Base-by-base conservation (phyloP, 176 grass and related monocot genomes). In the Phragmites australis region DNA sequence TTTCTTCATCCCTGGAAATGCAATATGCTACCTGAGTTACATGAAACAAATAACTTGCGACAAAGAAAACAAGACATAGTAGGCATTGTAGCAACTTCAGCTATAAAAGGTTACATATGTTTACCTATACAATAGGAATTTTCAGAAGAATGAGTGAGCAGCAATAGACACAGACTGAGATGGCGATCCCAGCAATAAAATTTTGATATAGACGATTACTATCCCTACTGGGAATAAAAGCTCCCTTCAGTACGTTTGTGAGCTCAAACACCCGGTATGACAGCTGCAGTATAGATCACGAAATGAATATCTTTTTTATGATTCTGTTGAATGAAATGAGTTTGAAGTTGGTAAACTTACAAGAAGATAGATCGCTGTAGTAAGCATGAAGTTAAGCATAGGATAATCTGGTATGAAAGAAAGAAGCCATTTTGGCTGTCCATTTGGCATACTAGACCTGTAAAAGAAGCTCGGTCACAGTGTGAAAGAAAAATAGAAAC, bases 361-460 rank as follows among this genome's bases (percentile, higher is more conserved):
- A 42, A 86, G 65, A 79, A 95, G 88, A 84, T 99, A 99, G 19
- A 99, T 88, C 6, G 87, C 80, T 42, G 96, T 99, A 26, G 93
- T 95, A 29, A 99, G 93, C 96, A 99, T 99, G 82, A 95, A 99
- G 72, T 99, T 99, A 56, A 99, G 90, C 88, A 99, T 67, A 49
- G 96, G 96, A 46, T 99, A 99, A 57, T 83, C 82, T 50, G 96
- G 96, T 42, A 99, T 90, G 72, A 99, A 70, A 51, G 82, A 93
- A 4, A 99, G 82, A 59, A 99, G 81, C 90, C 88, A 95, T 75
- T 91, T 90, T 27, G 96, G 96, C 71, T 99, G 93, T 65, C 93
- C 96, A 74, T 99, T 89, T 75, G 96, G 93, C 62, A 89, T 86
- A 44, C 70, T 88, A 48, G 96, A 99, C 88, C 93, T 99, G 88